Conservation (phyloP, 2,329 filamentous ascomycete species). For the Xylariaceae sp. region DNA sequence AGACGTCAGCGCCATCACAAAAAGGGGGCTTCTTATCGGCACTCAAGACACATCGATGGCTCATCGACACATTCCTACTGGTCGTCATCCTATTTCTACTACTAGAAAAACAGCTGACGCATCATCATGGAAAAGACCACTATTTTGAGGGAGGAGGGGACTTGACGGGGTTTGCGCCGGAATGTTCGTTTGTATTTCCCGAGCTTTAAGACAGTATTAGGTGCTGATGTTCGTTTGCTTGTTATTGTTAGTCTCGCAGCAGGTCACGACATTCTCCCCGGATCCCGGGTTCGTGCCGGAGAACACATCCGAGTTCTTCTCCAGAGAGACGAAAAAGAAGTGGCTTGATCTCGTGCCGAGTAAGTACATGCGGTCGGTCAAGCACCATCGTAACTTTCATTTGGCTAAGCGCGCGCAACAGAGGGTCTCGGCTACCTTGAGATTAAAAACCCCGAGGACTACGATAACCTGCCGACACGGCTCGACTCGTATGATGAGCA, state of each 20-base stretch:
- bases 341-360: conserved; percentile 46
- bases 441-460: conserved; percentile 38
- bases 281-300: conserved; percentile 43
- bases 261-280: conserved; percentile 43
- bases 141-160: conserved; percentile 41
- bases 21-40: conserved; percentile 18
- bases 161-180: conserved; percentile 44
- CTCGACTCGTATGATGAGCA: conserved; percentile 37
- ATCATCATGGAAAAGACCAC: conserved; percentile 18
- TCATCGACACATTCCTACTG: conserved; percentile 41
- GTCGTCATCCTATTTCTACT: conserved; percentile 41
- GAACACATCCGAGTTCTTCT: conserved; percentile 45
- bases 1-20: conserved; percentile 11
- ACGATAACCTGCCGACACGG: conserved; percentile 42
- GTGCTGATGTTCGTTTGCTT: neutral
- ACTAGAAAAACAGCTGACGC: conserved; percentile 34
- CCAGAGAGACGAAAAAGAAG: conserved; percentile 35
- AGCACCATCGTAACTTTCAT: neutral
- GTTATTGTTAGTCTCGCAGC: conserved; percentile 39
- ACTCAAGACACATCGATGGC: conserved; percentile 32
- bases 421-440: conserved; percentile 45
- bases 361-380: conserved; percentile 20
- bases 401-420: conserved; percentile 11
- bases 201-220: neutral
- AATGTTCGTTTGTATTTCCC: conserved; percentile 32